These are phyloP conservation scores for Passiflora organensis DNA, from an alignment of 345 rosid species.

Conservation along the genomic window DNA sequence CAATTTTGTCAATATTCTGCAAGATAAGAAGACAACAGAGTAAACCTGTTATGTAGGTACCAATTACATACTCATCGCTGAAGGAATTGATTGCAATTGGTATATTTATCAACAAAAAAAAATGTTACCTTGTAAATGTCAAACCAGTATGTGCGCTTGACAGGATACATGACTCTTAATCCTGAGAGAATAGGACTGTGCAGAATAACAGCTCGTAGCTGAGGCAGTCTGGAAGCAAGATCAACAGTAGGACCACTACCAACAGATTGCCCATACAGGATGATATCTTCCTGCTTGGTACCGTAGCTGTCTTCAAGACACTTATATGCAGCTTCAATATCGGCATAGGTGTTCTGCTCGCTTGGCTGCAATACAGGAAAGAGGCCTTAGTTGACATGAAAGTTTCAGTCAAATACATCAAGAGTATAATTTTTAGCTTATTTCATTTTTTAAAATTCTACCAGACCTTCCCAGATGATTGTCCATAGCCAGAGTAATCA, in stretches of 20 bases:
- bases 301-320: conserved; percentile 87
- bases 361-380: conserved; percentile 57
- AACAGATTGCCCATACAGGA: conserved; percentile 95
- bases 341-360: conserved; percentile 87
- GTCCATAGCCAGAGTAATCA: conserved; percentile 94
- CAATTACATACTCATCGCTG: neutral
- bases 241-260: conserved; percentile 96
- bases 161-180: conserved; percentile 94
- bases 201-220: conserved; percentile 75
- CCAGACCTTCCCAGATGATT: conserved; percentile 88
- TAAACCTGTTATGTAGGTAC: neutral
- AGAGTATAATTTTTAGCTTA: neutral
- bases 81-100: neutral
- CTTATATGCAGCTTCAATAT: conserved; percentile 89
- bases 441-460: neutral
- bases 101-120: neutral
- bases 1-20: conserved; percentile 91
- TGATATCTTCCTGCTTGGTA: conserved; percentile 76
- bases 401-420: conserved; percentile 2
- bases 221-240: conserved; percentile 69
- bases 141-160: conserved; percentile 83
- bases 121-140: conserved; percentile 83
- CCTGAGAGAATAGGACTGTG: conserved; percentile 97
- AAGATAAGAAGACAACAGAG: conserved; percentile 7
- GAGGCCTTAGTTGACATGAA: conserved; percentile 2